Base-by-base conservation (phyloP, 2,329 filamentous ascomycete species). In the Rhexocercosporidium sp. region DNA sequence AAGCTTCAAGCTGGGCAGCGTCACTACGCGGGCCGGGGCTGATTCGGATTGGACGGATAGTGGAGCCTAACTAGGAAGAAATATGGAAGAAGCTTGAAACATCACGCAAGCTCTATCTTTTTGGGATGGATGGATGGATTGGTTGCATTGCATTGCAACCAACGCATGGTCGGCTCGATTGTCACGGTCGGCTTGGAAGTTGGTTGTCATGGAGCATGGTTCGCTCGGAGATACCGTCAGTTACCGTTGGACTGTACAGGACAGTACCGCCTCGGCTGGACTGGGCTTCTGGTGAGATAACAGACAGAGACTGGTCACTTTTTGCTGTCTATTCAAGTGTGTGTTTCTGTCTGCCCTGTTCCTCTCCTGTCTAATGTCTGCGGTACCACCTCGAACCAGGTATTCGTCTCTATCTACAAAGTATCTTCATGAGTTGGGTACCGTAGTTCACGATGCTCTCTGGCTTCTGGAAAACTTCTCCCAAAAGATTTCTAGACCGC, bases 21-120 rank as follows among this genome's bases (percentile, higher is more conserved):
- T 54, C 61, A 54, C 47, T 18, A 44, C 22, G 61, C 27, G 61
- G 34, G 25, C 8, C 53, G 39, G 62, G 59, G 39, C 62, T 20
- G 20, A 8, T 9, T 59, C 44, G 41, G 53, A 18, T 44, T 59
- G 59, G 53, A 37, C 62, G 62, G 62, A 34, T 59, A 34, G 62
- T 65, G 62, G 44, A 59, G 44, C 44, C 41, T 31, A 65, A 51
- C 54, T 51, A 53, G 62, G 54, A 60, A 65, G 62, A 59, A 25
- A 59, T 51, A 31, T 51, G 41, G 44, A 12, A 56, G 37, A 37
- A n/a, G 31, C 53, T 56, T 56, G n/a, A 31, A 54, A 59, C 29
- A 46, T 64, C 62, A 64, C 53, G 53, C 62, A 64, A 64, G 44
- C 20, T 49, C 59, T 51, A 64, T 64, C 53, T 63, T 31, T 27